These are phyloP conservation scores for Ceratocystis alfenasii DNA, from an alignment of 2,329 filamentous ascomycete genomes.

Conservation along the genomic window DNA sequence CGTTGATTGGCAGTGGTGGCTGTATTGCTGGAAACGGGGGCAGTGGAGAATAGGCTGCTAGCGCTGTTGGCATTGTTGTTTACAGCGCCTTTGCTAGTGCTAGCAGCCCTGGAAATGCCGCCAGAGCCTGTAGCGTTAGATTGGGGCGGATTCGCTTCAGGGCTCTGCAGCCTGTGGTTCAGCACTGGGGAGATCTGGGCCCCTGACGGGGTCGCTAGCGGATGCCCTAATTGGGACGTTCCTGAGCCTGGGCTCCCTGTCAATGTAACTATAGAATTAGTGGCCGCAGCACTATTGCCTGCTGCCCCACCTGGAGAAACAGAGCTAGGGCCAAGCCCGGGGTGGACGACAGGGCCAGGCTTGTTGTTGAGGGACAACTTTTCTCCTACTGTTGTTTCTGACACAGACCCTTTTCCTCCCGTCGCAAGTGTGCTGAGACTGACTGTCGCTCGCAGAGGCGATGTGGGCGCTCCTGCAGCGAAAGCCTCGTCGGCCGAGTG, in stretches of 20 bases:
- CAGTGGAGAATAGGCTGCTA: background rate
- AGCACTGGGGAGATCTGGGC: background rate
- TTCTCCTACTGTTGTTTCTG: too few species aligned
- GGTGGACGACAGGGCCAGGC: background rate
- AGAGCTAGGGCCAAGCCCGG: background rate
- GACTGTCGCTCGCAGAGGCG: background rate
- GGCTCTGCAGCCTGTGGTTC: background rate
- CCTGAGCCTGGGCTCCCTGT: background rate
- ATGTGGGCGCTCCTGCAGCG: background rate
- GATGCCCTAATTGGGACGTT: background rate
- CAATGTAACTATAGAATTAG: background rate
- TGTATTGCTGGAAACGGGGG: background rate
- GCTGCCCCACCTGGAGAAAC: background rate
- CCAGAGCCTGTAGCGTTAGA: background rate
- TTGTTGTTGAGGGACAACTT: too few species aligned
- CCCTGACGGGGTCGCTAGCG: background rate
- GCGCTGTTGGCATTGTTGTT: background rate
- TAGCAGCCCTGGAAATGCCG: background rate
- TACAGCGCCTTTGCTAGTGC: background rate
- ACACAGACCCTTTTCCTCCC: background rate
- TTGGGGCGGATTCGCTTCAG: background rate
- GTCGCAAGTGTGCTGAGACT: background rate
- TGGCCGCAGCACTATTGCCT: slow-evolving; percentile 1
- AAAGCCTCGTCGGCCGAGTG: background rate
- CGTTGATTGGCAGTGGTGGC: background rate